Evolutionary conservation across 2,329 filamentous ascomycete genomes (phyloP), one percentile per base, ranked within the genome.

Genomic region (Cladosporium austrohemisphaericum): DNA sequence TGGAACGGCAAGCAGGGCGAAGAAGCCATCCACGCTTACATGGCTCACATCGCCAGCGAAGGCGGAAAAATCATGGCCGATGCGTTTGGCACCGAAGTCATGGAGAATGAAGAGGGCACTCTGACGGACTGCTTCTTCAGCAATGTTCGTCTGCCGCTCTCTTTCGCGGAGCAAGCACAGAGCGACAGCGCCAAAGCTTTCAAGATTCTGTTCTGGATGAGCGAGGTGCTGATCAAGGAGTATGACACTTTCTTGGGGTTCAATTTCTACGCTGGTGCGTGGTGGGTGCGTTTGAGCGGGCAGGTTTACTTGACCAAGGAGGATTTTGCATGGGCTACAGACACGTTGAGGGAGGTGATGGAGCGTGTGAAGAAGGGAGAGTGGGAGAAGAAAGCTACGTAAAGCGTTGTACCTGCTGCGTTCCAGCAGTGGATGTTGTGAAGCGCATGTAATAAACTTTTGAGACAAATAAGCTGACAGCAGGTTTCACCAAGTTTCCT

Each of bases 291-390:
- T 41, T 61, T 95, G 40, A 90, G 86, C 63, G 88, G 80, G 11
- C 90, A 95, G 73, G 78, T 93, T 0, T 97, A 93, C 64, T 69
- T 96, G n/a, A 88, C 88, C 20, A 65, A 84, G 55, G 75, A 75
- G 10, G 90, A 96, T 66, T 95, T 93, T 62, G 79, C 85, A 63
- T 87, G 80, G 78, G 76, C 78, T 3, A 87, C 76, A 0, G 63
- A 72, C 43, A 71, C 77, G 7, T 65, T 93, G 60, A 77, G 79
- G 62, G 69, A 72, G 26, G 57, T 86, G 4, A 82, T 77, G 59
- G 71, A 72, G 33, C 68, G 75, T 56, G 76, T 78, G 25, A 69
- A 68, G 35, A 69, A 66, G 38, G 73, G 71, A 4, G 75, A 76
- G 51, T 69, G 65, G 61, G 44, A 55, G 38, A 23, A 22, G 26